These are phyloP conservation scores for Glonium stellatum DNA, from an alignment of 495 filamentous ascomycete species.

Conservation along the genomic window DNA sequence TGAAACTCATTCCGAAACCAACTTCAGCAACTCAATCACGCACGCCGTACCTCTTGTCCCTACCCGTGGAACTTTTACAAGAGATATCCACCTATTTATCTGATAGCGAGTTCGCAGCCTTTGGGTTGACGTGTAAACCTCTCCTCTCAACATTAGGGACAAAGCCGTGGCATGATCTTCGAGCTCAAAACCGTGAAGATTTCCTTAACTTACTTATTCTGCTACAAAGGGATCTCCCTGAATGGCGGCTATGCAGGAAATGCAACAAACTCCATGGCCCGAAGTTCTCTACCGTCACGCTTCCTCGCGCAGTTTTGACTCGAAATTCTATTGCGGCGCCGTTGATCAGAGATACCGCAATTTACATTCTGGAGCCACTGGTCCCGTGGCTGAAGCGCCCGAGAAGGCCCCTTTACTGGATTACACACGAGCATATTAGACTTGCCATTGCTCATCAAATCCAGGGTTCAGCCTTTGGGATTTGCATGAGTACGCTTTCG, in stretches of 20 bases:
- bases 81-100: not conserved
- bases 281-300: not conserved
- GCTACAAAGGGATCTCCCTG: not conserved
- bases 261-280: not conserved
- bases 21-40: not conserved
- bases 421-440: not conserved
- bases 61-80: not conserved
- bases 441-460: not conserved
- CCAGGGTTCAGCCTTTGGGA: slow-evolving; percentile 3
- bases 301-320: not conserved
- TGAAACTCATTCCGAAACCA: not conserved
- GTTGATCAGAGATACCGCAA: not conserved
- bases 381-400: not conserved
- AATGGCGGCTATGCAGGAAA: not conserved
- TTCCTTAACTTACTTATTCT: not conserved
- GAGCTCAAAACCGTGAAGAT: not conserved
- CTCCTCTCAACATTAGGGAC: not conserved
- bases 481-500: slow-evolving; percentile 64
- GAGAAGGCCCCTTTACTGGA: not conserved
- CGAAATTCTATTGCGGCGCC: not conserved
- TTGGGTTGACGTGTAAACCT: not conserved
- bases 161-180: not conserved
- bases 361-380: not conserved
- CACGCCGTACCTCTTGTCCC: not conserved
- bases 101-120: not conserved